phyloP scores from a whole-genome alignment of 2,329 filamentous ascomycete genomes.

The Lasiodiplodia hormozganensis region DNA sequence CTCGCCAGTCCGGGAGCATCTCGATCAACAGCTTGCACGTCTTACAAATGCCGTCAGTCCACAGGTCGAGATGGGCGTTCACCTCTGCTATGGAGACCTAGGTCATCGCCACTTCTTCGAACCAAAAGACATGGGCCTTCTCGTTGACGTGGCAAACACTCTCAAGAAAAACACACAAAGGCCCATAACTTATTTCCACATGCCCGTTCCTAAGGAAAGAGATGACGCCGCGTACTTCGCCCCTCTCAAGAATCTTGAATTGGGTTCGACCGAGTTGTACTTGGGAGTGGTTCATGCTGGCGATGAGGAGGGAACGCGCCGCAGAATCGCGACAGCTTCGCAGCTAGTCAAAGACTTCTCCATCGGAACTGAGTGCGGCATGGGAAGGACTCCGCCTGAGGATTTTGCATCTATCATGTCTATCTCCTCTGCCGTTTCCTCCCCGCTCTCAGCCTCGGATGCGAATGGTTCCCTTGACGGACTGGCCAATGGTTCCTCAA shows the following conservation, averaged over 20 bases:
- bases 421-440: conserved; percentile 31
- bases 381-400: conserved; percentile 44
- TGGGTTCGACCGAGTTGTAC: conserved; percentile 27
- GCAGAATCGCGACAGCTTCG: conserved; percentile 24
- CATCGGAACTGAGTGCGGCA: conserved; percentile 36
- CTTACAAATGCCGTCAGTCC: conserved; percentile 42
- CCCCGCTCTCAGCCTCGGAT: not conserved
- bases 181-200: conserved; percentile 51
- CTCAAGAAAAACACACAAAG: conserved; percentile 39
- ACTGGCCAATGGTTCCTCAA: not conserved
- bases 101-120: conserved; percentile 54
- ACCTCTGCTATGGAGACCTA: conserved; percentile 58
- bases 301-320: conserved; percentile 26
- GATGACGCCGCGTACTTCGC: conserved; percentile 23
- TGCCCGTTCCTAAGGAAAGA: conserved; percentile 41
- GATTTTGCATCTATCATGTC: conserved; percentile 38
- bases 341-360: conserved; percentile 18
- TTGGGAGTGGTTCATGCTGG: conserved; percentile 25
- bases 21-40: conserved; percentile 43
- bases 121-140: conserved; percentile 44
- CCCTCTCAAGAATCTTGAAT: conserved; percentile 18
- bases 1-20: conserved; percentile 40
- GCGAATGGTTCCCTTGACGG: not conserved
- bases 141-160: conserved; percentile 49
- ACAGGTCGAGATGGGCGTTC: conserved; percentile 52